These are phyloP conservation scores for Potentilla sterilis DNA, from an alignment of 306 rosid genomes.

Conservation along the genomic window DNA sequence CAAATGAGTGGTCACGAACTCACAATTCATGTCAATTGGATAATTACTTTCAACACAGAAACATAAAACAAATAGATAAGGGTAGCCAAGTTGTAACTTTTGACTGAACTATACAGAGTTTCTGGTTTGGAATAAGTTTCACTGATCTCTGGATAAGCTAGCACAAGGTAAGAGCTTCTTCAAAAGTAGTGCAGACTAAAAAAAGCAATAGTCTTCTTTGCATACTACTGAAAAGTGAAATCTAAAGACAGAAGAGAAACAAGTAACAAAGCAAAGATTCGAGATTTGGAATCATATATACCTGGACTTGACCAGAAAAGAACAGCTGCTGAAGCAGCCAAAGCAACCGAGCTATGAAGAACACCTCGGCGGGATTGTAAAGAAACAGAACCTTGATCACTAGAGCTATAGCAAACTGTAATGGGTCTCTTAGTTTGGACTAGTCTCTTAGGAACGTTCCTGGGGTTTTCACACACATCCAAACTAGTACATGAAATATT, in stretches of 20 bases:
- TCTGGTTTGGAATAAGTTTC: background rate
- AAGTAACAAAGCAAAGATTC: background rate
- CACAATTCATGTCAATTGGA: background rate
- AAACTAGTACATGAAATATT: slow-evolving; percentile 32
- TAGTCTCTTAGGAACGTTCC: slow-evolving; percentile 14
- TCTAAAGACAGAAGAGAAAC: background rate
- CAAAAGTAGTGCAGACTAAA: background rate
- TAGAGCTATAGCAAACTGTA: slow-evolving; percentile 19
- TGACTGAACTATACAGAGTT: background rate
- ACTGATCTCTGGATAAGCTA: background rate
- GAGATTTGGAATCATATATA: slow-evolving; percentile 1
- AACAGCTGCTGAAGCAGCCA: slow-evolving; percentile 71
- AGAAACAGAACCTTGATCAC: slow-evolving; percentile 18
- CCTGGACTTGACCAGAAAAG: slow-evolving; percentile 80
- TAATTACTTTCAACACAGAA: background rate
- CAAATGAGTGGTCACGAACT: background rate
- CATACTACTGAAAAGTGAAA: background rate
- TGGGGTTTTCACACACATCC: slow-evolving; percentile 26
- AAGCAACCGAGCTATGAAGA: slow-evolving; percentile 58
- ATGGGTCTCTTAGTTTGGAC: slow-evolving; percentile 27
- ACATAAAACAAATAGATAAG: background rate
- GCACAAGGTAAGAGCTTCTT: background rate
- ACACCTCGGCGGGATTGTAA: slow-evolving; percentile 18
- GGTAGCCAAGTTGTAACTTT: background rate
- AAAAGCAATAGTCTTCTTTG: background rate